These are phyloP conservation scores for Carex scoparia DNA, from an alignment of 176 grass and related monocot genomes.

Conservation along the genomic window DNA sequence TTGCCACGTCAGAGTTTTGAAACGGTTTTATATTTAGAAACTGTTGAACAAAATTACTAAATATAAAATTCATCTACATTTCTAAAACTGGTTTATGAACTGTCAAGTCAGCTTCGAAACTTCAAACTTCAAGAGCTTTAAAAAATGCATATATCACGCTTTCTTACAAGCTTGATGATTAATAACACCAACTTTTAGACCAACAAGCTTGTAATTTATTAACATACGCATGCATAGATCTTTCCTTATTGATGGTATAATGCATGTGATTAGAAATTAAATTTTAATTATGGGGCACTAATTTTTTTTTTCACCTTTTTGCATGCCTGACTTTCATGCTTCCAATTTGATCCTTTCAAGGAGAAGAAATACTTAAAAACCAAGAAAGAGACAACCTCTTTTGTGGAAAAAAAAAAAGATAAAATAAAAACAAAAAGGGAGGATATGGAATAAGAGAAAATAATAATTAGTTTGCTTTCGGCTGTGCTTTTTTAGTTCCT, in stretches of 20 bases:
- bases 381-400: neutral
- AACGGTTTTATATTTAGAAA: too few species aligned
- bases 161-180: too few species aligned
- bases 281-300: neutral
- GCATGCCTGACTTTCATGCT: neutral
- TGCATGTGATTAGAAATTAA: too few species aligned
- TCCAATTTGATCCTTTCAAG: neutral
- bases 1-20: too few species aligned
- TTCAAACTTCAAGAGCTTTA: too few species aligned
- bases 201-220: neutral
- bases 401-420: neutral
- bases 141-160: too few species aligned
- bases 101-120: too few species aligned
- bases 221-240: neutral
- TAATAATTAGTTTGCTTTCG: constrained; percentile 9
- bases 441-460: neutral
- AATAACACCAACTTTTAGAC: neutral
- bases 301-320: neutral
- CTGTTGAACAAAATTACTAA: too few species aligned
- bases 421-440: constrained; percentile 5
- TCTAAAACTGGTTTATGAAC: too few species aligned
- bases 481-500: constrained; percentile 1
- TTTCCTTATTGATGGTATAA: neutral
- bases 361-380: neutral
- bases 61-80: too few species aligned